A percentile compares a stretch with the other conserved stretches of the same genome.
Conservation (phyloP, 495 filamentous ascomycete species). For the Tuber indicum region DNA sequence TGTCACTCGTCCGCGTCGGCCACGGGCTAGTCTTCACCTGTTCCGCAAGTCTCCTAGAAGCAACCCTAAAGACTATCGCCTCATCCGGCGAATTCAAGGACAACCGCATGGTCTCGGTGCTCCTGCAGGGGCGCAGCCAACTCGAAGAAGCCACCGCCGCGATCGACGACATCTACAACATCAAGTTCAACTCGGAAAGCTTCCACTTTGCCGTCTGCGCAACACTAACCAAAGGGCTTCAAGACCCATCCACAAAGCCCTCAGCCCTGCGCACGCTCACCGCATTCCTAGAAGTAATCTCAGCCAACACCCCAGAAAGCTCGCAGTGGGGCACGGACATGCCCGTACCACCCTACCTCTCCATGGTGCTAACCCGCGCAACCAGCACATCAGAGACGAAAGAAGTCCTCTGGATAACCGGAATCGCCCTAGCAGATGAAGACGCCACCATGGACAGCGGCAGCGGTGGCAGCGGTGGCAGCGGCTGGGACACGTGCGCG, state of each 20-base stretch:
- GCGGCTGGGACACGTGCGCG: not conserved
- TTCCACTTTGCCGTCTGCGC: slow-evolving; percentile 60
- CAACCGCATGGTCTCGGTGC: slow-evolving; percentile 52
- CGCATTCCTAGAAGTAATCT: slow-evolving; percentile 56
- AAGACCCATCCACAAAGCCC: slow-evolving; percentile 53
- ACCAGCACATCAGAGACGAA: slow-evolving; percentile 34
- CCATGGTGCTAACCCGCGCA: slow-evolving; percentile 38
- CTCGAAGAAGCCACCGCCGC: slow-evolving; percentile 54
- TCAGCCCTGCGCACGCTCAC: slow-evolving; percentile 53
- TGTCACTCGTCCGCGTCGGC: slow-evolving; percentile 54
- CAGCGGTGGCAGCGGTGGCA: not conserved
- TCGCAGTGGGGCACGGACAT: slow-evolving; percentile 24
- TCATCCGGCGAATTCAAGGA: slow-evolving; percentile 52
- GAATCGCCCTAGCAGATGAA: slow-evolving; percentile 24
- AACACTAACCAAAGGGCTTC: slow-evolving; percentile 55
- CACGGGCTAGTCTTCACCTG: slow-evolving; percentile 56
- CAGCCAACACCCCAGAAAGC: slow-evolving; percentile 40
- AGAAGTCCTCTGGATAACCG: slow-evolving; percentile 39
- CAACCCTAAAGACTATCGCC: slow-evolving; percentile 55
- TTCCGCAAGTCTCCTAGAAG: slow-evolving; percentile 56
- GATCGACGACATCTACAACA: slow-evolving; percentile 57
- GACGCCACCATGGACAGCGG: slow-evolving; percentile 12
- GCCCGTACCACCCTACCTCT: slow-evolving; percentile 41
- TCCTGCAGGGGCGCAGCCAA: slow-evolving; percentile 52
- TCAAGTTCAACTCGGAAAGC: slow-evolving; percentile 56